Percentiles rank a stretch among this genome's conserved stretches.
Evolutionary conservation across 768 basidiomycete genomes (phyloP).

Genomic region (Panus rudis): DNA sequence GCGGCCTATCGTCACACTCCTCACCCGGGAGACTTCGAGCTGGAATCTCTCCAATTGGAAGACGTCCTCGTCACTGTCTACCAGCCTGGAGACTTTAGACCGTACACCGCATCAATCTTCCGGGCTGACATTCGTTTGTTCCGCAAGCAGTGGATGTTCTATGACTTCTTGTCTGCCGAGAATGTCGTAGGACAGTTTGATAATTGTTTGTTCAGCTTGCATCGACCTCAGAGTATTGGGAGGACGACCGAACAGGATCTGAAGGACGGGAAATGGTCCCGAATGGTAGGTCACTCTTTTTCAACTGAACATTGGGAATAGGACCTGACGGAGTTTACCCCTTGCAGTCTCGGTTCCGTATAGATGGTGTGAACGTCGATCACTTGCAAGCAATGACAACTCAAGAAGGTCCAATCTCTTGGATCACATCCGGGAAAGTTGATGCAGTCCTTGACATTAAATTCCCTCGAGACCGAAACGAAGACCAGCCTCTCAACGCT

Average conservation of each 20-base stretch:
- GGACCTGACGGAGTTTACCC: not conserved
- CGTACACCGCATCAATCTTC: conserved; percentile 89
- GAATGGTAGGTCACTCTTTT: conserved; percentile 60
- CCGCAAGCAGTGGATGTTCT: conserved; percentile 92
- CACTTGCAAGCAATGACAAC: conserved; percentile 84
- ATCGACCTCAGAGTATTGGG: conserved; percentile 93
- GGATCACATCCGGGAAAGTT: conserved; percentile 95
- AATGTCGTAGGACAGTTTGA: conserved; percentile 97
- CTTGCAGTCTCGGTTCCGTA: conserved; percentile 82
- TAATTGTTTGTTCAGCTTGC: conserved; percentile 94
- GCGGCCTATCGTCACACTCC: conserved; percentile 70
- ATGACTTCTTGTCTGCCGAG: conserved; percentile 86
- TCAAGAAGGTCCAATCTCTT: conserved; percentile 84
- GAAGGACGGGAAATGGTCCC: conserved; percentile 76
- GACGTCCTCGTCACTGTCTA: conserved; percentile 92
- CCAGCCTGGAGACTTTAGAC: conserved; percentile 88
- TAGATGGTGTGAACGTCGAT: conserved; percentile 95
- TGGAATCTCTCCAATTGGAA: conserved; percentile 84
- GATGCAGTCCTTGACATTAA: conserved; percentile 98
- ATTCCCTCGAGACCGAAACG: conserved; percentile 76
- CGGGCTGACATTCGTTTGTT: conserved; percentile 79
- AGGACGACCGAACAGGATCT: conserved; percentile 82
- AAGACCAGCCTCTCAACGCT: conserved; percentile 66
- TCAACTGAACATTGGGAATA: conserved; percentile 5
- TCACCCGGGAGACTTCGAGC: conserved; percentile 81